Evolutionary conservation across 202 grass and related monocot genomes (phyloP), one percentile per base, ranked within the genome.

Genomic region (Miscanthus sacchariflorus): DNA sequence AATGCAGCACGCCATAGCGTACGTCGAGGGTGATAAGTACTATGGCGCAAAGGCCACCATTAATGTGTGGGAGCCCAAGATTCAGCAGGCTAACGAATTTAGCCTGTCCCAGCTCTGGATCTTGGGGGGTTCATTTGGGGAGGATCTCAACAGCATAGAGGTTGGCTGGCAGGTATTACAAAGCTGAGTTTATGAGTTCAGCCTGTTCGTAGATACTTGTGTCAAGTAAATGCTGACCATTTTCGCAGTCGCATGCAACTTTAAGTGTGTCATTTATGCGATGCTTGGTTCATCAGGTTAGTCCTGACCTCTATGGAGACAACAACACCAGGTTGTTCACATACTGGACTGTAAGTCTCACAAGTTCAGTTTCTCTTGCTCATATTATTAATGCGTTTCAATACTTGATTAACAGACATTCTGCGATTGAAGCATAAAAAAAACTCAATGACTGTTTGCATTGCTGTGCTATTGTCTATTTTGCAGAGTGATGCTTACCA

Each of bases 1-100:
- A 84, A 88, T 93, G 70, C 78, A 98, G 95, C 91, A 95, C 28
- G 95, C 93, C 2, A 98, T 94, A 72, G 91, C 84, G 2, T 98
- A 92, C 18, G 90, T 95, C 0, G 68, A 98, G 64, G 95, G 93
- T 0, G 95, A 92, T 21, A 95, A 94, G 45, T 95, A 93, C 76
- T 95, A 95, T 21, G 93, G 95, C 27, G 95, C 90, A 2, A 98
- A 91, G 85, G 95, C 91, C n/a, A 98, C 93, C 69, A 98, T 98
- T 72, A 98, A 98, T 93, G 93, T 98, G 24, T 98, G 93, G 93
- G 88, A 95, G 35, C 91, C 93, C 46, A 90, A 93, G 83, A 95
- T 98, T 38, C 86, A 93, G 90, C 91, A 93, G 82, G 40, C 87
- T 42, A 95, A 95, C 15, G 93, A 95, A 72, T 98, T 95, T 77